Base-by-base conservation (phyloP, 2,329 filamentous ascomycete species). In the Pseudogymnoascus verrucosus region DNA sequence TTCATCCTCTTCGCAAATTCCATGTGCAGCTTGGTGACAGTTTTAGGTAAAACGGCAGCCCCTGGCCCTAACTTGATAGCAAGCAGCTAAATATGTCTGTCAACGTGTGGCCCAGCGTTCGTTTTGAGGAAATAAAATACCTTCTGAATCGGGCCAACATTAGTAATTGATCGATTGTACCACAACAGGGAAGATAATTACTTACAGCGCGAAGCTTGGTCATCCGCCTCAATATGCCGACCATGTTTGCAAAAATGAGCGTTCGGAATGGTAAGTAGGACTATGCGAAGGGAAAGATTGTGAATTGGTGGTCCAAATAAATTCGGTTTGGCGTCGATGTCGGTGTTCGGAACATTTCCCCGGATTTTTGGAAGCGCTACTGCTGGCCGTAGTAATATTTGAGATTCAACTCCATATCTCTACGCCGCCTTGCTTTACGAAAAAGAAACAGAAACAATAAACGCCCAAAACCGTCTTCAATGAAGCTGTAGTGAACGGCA, bases 21-120 rank as follows among this genome's bases (percentile, higher is more conserved):
- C 77, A 95, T 76, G 73, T 90, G 86, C 78, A 95, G 87, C 73
- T 85, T 82, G 54, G 87, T 86, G 62, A 96, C 84, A 72, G 91
- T 85, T 31, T 86, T 81, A 0, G 93, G 91, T 23, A 99, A 81
- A 68, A 91, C 79, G 19, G 90, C 88, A 47, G 95, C 92, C 64
- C 93, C 95, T 31, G 90, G 88, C 65, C 93, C 95, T 74, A 89
- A 81, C 74, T 89, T 86, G 76, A 98, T 80, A 72, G 82, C 79
- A 67, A 95, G 82, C 61, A 96, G 79, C 89, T 95, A 74, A 65
- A 65, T 59, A 39, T 51, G 37, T 62, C 6, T 28, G 63, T 70
- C 65, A 70, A 69, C 65, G 65, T 59, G 26, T 37, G 21, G 59
- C 44, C 42, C 16, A 4, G 23, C 19, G 16, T 65, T 60, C 14